Base-by-base conservation (phyloP, 495 filamentous ascomycete genomes). In the Trichoderma asperelloides region DNA sequence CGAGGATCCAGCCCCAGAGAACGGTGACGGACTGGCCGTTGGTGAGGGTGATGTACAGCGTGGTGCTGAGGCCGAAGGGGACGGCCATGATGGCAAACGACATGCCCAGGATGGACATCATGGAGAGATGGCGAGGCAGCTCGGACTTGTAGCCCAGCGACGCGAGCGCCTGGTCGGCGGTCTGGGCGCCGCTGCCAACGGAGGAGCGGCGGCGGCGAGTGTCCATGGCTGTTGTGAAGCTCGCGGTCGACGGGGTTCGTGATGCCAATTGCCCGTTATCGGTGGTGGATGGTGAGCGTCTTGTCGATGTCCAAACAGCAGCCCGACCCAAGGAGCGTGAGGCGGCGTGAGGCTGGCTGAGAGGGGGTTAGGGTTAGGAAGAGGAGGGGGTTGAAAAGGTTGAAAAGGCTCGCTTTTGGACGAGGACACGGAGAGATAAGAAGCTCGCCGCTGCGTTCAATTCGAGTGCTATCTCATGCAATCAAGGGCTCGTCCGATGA, bases 121-220 rank as follows among this genome's bases (percentile, higher is more conserved):
- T 88, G 67, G 84, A 85, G 70, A 88, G 71, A 63, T 85, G 84
- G 60, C 86, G 81, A 37, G 86, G 85, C 70, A 89, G 70, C 67
- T 89, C 87, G 21, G 81, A 76, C 78, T 83, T 87, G 73, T 89
- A 87, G 63, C 87, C 87, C 79, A 89, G 80, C 70, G 78, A 80
- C n/a, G 85, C 86, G 75, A 89, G 74, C 49, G 83, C 81, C 23
- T 80, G 78, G 70, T 87, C 84, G 37, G 77, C 75, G 23, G 70
- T 70, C 67, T 64, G 68, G 47, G 62, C 51, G 27, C 63, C 63
- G 70, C 70, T 70, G 21, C 63, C 23, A 45, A 68, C 25, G 7
- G 71, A 71, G 23, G 55, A 60, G 55, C 55, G 55, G 25, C 55
- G 55, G 25, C 27, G 55, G 13, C 55, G 55, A 30, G 55, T 28